phyloP scores from a whole-genome alignment of 1,284 basidiomycete species.

The Mycosarcoma mackinlayi region DNA sequence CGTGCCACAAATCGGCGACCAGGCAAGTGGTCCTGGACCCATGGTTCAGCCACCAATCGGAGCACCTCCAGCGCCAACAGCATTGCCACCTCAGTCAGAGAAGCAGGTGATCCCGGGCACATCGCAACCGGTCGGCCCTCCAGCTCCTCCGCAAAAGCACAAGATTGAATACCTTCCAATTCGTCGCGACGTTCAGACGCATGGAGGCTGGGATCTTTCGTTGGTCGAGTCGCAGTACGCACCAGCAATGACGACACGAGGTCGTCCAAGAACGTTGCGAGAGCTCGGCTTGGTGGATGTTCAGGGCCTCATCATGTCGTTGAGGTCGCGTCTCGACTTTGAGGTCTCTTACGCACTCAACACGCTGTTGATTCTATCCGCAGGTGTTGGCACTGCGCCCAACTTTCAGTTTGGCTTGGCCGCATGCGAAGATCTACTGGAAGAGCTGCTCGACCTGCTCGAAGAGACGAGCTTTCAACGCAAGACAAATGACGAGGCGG shows the following conservation, averaged over 20 bases:
- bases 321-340: constrained; percentile 83
- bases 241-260: constrained; percentile 72
- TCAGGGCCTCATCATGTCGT: constrained; percentile 85
- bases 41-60: constrained; percentile 15
- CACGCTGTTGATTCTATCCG: constrained; percentile 84
- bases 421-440: constrained; percentile 82
- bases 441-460: constrained; percentile 86
- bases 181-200: constrained; percentile 79
- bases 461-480: constrained; percentile 80
- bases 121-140: constrained; percentile 35
- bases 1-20: constrained; percentile 23
- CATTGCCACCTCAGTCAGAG: constrained; percentile 18
- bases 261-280: constrained; percentile 75
- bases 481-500: constrained; percentile 69
- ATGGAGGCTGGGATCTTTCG: constrained; percentile 85
- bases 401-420: constrained; percentile 77
- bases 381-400: constrained; percentile 71
- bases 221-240: constrained; percentile 77
- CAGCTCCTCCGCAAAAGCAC: constrained; percentile 72
- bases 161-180: constrained; percentile 91
- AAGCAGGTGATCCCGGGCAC: constrained; percentile 38
- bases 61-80: constrained; percentile 1
- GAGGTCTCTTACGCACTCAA: constrained; percentile 92
- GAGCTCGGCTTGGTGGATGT: constrained; percentile 88
- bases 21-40: constrained; percentile 9